A percentile compares a stretch with the other conserved stretches of the same genome.
phyloP scores from a whole-genome alignment of 345 rosid genomes.

The Linum tenue region DNA sequence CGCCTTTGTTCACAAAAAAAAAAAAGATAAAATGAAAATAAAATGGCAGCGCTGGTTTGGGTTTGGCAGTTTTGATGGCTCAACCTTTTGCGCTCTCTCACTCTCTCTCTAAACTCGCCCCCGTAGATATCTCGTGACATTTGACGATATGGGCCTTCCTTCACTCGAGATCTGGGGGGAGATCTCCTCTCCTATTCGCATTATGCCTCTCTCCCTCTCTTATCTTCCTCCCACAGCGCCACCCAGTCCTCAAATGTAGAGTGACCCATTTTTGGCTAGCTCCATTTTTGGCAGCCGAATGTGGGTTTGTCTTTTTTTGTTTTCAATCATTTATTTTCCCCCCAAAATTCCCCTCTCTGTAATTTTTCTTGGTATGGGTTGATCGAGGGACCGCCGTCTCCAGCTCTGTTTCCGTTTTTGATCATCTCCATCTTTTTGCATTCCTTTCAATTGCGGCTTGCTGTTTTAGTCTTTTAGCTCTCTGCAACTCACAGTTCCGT shows the following conservation, averaged over 20 bases:
- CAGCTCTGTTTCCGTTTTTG: too few species aligned
- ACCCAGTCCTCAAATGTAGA: slow-evolving; percentile 5
- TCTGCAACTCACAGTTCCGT: not conserved
- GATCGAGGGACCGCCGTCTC: too few species aligned
- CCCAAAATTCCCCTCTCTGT: too few species aligned
- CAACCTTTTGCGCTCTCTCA: not conserved
- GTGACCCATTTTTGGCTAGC: not conserved
- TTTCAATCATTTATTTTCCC: not conserved
- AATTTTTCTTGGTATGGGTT: too few species aligned
- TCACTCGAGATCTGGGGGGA: slow-evolving; percentile 17
- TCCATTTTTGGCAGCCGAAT: not conserved
- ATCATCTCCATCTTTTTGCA: not conserved
- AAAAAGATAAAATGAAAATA: too few species aligned
- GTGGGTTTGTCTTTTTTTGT: not conserved
- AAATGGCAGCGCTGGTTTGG: not conserved
- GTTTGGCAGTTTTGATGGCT: not conserved
- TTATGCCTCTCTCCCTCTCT: not conserved
- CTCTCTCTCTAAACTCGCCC: not conserved
- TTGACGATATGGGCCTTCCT: slow-evolving; percentile 13
- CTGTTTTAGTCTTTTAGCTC: not conserved
- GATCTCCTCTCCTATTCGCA: not conserved
- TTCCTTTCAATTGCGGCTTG: not conserved
- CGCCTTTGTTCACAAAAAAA: not conserved
- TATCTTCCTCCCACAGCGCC: not conserved
- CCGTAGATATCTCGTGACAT: not conserved